A percentile compares a stretch with the other conserved stretches of the same genome.
Evolutionary conservation across 805 yeast species (phyloP).

Genomic region (Nematodospora valgi): DNA sequence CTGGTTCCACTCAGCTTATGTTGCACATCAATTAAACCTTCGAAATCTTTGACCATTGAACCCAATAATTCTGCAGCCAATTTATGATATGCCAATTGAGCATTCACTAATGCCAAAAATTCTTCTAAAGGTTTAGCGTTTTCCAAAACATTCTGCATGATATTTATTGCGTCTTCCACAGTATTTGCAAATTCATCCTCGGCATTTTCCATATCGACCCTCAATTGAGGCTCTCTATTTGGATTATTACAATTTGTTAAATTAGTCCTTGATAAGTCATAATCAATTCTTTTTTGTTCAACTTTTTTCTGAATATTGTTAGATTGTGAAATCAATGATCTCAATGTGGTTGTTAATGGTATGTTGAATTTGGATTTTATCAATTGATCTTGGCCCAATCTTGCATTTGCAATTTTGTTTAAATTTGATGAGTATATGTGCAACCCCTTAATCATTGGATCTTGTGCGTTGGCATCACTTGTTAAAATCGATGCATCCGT

Average conservation of each 20-base stretch:
- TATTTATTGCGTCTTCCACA: slow-evolving; percentile 80
- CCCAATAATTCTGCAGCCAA: slow-evolving; percentile 66
- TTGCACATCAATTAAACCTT: slow-evolving; percentile 52
- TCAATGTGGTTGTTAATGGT: slow-evolving; percentile 59
- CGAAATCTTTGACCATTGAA: slow-evolving; percentile 61
- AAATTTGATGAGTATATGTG: slow-evolving; percentile 66
- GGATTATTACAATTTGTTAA: slow-evolving; percentile 40
- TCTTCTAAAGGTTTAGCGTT: slow-evolving; percentile 66
- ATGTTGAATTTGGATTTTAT: slow-evolving; percentile 68
- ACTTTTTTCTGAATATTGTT: slow-evolving; percentile 68
- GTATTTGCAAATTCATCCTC: slow-evolving; percentile 90
- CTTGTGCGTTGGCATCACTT: slow-evolving; percentile 34
- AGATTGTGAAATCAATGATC: slow-evolving; percentile 59
- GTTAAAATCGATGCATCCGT: slow-evolving; percentile 51
- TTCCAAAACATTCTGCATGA: slow-evolving; percentile 77
- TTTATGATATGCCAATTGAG: slow-evolving; percentile 80
- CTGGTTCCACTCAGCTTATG: slow-evolving; percentile 11
- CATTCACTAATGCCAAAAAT: slow-evolving; percentile 64
- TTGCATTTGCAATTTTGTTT: slow-evolving; percentile 74
- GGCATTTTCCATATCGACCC: slow-evolving; percentile 75
- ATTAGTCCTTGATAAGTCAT: slow-evolving; percentile 68
- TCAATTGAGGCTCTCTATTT: slow-evolving; percentile 62
- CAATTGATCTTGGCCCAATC: slow-evolving; percentile 77
- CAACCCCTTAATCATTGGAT: slow-evolving; percentile 59
- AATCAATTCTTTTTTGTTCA: slow-evolving; percentile 70